phyloP scores from a whole-genome alignment of 306 rosid species.

The Crotalaria pallida region DNA sequence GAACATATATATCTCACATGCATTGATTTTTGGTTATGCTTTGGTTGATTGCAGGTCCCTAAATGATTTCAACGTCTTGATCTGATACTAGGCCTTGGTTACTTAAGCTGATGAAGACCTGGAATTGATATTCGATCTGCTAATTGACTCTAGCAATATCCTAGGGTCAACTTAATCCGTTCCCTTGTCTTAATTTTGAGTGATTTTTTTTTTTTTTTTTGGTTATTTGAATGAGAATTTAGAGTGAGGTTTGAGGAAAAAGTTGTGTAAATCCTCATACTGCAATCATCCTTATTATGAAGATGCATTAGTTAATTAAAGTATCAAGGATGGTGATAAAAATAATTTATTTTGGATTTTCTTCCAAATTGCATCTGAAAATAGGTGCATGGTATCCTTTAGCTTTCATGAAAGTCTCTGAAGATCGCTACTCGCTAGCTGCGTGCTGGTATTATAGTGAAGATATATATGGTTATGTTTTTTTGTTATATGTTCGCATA shows the following conservation, averaged over 20 bases:
- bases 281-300: constrained; percentile 13
- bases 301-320: neutral
- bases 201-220: too few species aligned
- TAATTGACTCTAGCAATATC: neutral
- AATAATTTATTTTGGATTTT: too few species aligned
- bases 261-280: constrained; percentile 19
- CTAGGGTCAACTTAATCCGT: constrained; percentile 18
- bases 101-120: constrained; percentile 13
- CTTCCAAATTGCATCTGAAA: too few species aligned
- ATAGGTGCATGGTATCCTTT: too few species aligned
- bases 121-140: constrained; percentile 14
- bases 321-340: constrained; percentile 10
- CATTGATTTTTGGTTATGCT: neutral
- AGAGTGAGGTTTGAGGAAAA: constrained; percentile 26
- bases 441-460: too few species aligned
- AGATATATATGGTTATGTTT: too few species aligned
- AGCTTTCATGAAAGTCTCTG: too few species aligned
- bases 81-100: constrained; percentile 13
- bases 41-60: constrained; percentile 19
- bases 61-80: constrained; percentile 13
- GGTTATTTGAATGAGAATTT: constrained; percentile 27
- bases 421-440: too few species aligned
- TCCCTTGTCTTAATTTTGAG: constrained; percentile 14
- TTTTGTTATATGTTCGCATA: too few species aligned
- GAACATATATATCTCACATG: neutral